A percentile compares a stretch with the other conserved stretches of the same genome.
These are phyloP conservation scores for Beauveria australis DNA, from an alignment of 2,329 filamentous ascomycete genomes.

Conservation along the genomic window DNA sequence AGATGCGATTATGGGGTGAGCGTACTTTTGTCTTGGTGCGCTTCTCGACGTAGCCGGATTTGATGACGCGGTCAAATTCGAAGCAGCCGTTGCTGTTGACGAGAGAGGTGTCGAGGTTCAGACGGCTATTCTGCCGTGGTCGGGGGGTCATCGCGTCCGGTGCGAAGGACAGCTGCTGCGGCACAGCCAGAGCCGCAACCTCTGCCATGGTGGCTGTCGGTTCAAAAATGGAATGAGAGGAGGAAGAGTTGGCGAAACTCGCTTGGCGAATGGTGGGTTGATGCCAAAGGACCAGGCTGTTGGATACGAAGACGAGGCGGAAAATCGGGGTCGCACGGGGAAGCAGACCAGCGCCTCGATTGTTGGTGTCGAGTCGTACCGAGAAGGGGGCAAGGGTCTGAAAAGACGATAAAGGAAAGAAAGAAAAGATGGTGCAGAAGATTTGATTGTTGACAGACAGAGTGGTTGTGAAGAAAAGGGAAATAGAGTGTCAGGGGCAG, in stretches of 20 bases:
- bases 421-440: not conserved
- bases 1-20: not conserved
- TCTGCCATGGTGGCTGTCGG: conserved; percentile 5
- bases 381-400: not conserved
- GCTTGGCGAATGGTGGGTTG: not conserved
- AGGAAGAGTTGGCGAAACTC: not conserved
- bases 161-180: conserved; percentile 8
- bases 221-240: not conserved
- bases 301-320: not conserved
- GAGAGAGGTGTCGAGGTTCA: conserved; percentile 58
- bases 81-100: conserved; percentile 95
- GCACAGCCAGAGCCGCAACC: conserved; percentile 6
- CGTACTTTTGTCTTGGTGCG: conserved; percentile 87
- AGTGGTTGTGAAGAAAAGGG: not conserved
- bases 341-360: not conserved
- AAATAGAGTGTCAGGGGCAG: conserved; percentile 7
- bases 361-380: not conserved
- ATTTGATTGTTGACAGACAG: not conserved
- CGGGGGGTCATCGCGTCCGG: conserved; percentile 14
- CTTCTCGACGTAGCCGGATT: conserved; percentile 78
- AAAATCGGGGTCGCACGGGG: not conserved
- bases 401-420: not conserved
- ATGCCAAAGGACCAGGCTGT: not conserved
- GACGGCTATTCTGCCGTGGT: conserved; percentile 19
- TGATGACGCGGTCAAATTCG: conserved; percentile 89